These are phyloP conservation scores for Neocallimastix lanati DNA, from an alignment of 192 early-diverging fungal genomes.

Conservation along the genomic window DNA sequence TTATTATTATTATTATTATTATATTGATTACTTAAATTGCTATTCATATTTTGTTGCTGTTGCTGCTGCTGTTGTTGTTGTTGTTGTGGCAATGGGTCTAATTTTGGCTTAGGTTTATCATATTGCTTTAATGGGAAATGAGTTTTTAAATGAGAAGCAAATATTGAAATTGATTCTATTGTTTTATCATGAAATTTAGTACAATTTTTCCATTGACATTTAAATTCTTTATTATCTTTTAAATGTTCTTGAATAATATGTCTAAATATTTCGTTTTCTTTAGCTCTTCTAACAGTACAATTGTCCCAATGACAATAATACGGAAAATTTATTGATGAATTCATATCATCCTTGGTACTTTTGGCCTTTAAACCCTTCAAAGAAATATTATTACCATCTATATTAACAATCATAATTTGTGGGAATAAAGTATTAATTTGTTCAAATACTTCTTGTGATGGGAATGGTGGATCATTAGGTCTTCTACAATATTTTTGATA, in stretches of 20 bases:
- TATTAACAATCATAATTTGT: not conserved
- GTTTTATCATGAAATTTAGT: not conserved
- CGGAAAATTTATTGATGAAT: not conserved
- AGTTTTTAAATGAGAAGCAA: not conserved
- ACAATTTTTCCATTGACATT: not conserved
- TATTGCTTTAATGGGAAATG: not conserved
- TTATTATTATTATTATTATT: too few species aligned
- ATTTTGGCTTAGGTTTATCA: not conserved
- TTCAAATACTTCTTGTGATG: not conserved
- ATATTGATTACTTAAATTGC: too few species aligned
- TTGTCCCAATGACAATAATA: not conserved
- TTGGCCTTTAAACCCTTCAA: not conserved
- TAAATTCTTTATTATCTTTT: not conserved
- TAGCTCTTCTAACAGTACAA: not conserved
- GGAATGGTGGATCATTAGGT: not conserved
- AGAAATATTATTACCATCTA: not conserved
- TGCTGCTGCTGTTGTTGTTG: too few species aligned
- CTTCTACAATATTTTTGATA: not conserved
- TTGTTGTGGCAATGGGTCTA: not conserved
- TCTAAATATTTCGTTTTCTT: not conserved
- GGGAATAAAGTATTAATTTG: not conserved
- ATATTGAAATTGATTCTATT: not conserved
- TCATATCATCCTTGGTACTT: not conserved
- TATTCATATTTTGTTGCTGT: too few species aligned
- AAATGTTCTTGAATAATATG: not conserved